Evolutionary conservation across 2,329 filamentous ascomycete genomes (phyloP).

Genomic region (Chaetoscypha palmicola): DNA sequence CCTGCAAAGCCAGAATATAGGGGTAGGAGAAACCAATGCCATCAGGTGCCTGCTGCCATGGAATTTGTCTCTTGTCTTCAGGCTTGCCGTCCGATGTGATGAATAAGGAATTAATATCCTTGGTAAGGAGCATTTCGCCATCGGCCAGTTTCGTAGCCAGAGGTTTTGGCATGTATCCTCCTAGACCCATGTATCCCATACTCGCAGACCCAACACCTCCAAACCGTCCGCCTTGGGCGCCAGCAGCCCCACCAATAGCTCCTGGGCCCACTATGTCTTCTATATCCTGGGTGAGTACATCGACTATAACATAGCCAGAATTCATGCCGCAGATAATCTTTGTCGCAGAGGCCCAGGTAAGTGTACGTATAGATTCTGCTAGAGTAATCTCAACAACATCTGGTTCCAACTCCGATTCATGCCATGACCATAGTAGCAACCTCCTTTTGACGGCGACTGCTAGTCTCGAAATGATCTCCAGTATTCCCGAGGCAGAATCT

Average conservation of each 20-base stretch:
- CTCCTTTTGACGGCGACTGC: conserved; percentile 91
- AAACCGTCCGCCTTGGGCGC: conserved; percentile 53
- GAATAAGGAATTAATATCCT: conserved; percentile 93
- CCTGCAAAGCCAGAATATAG: conserved; percentile 81
- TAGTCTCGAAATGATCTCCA: conserved; percentile 83
- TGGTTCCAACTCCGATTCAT: conserved; percentile 77
- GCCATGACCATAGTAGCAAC: conserved; percentile 89
- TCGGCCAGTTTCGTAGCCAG: conserved; percentile 76
- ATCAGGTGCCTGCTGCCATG: conserved; percentile 83
- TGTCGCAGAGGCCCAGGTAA: conserved; percentile 86
- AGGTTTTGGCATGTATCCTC: conserved; percentile 84
- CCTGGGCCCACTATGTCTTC: conserved; percentile 76
- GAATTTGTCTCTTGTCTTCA: conserved; percentile 79
- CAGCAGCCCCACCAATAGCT: conserved; percentile 57
- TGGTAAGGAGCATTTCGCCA: conserved; percentile 85
- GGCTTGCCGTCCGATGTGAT: conserved; percentile 78
- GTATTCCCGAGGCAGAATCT: conserved; percentile 78
- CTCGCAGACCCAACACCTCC: conserved; percentile 76
- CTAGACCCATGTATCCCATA: conserved; percentile 96
- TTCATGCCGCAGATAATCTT: conserved; percentile 87
- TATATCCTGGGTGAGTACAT: conserved; percentile 67
- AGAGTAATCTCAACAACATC: conserved; percentile 72
- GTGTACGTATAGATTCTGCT: conserved; percentile 74
- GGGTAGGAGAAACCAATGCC: conserved; percentile 95
- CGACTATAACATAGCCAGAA: conserved; percentile 81